These are phyloP conservation scores for Talaromyces sp. DNA, from an alignment of 2,329 filamentous ascomycete genomes.

Conservation along the genomic window DNA sequence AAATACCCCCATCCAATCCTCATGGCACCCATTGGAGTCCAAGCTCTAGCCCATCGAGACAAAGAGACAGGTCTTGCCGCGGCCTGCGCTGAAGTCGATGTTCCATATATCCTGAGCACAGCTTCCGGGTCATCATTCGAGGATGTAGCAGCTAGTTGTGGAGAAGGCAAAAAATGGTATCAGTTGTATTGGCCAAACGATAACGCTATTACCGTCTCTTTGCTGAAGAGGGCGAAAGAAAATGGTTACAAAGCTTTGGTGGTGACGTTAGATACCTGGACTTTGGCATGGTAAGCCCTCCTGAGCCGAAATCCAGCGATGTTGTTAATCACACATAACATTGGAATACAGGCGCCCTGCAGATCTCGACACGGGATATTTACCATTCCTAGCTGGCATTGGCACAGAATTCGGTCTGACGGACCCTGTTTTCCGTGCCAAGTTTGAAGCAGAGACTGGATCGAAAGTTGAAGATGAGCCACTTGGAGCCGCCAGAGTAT, in stretches of 20 bases:
- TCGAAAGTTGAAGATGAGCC: slow-evolving; percentile 50
- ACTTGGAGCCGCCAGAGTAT: slow-evolving; percentile 52
- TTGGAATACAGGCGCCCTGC: slow-evolving; percentile 52
- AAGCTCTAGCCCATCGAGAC: slow-evolving; percentile 16
- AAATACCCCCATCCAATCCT: slow-evolving; percentile 19
- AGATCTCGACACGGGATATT: slow-evolving; percentile 60
- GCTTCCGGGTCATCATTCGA: slow-evolving; percentile 18
- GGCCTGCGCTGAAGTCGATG: slow-evolving; percentile 15
- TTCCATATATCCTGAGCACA: slow-evolving; percentile 20
- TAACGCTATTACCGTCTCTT: slow-evolving; percentile 17
- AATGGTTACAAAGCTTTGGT: slow-evolving; percentile 25
- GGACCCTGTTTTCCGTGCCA: slow-evolving; percentile 64
- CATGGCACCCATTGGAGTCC: slow-evolving; percentile 20
- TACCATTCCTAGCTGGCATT: slow-evolving; percentile 57
- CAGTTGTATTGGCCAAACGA: slow-evolving; percentile 20
- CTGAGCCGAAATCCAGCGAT: no score
- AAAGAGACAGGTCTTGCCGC: slow-evolving; percentile 18
- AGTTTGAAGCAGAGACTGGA: slow-evolving; percentile 54
- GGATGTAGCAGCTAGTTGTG: slow-evolving; percentile 16
- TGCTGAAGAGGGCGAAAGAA: slow-evolving; percentile 18
- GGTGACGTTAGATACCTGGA: slow-evolving; percentile 46
- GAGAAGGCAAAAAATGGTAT: slow-evolving; percentile 18
- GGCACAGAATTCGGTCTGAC: slow-evolving; percentile 64
- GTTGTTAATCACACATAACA: not conserved
- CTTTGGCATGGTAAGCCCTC: slow-evolving; percentile 56